Percentiles rank a stretch among this genome's conserved stretches.
These are phyloP conservation scores for Tilletiopsis washingtonensis DNA, from an alignment of 1,284 basidiomycete genomes.

Conservation along the genomic window DNA sequence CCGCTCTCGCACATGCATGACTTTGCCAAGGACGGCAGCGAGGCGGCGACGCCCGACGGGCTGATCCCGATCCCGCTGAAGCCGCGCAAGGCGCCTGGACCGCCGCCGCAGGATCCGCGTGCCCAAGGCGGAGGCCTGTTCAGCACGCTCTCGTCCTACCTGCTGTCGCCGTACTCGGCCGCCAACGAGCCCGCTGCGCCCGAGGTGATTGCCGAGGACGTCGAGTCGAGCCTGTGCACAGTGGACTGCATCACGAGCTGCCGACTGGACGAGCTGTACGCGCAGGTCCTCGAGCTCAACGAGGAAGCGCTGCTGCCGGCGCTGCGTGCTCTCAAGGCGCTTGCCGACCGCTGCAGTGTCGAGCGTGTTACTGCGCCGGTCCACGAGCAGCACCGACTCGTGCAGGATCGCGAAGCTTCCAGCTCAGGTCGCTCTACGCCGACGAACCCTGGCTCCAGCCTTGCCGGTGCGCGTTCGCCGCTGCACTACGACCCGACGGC, in stretches of 20 bases:
- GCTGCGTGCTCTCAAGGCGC: slow-evolving; percentile 73
- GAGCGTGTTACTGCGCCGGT: slow-evolving; percentile 51
- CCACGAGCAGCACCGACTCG: neutral
- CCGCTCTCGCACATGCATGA: slow-evolving; percentile 94
- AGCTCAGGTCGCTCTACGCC: slow-evolving; percentile 10
- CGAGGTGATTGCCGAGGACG: slow-evolving; percentile 65
- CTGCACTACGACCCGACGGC: slow-evolving; percentile 89
- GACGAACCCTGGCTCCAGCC: neutral
- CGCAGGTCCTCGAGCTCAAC: slow-evolving; percentile 70
- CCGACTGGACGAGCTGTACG: slow-evolving; percentile 85
- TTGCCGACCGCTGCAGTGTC: slow-evolving; percentile 77
- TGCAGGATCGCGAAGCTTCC: neutral
- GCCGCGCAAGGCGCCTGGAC: slow-evolving; percentile 73
- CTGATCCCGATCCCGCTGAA: slow-evolving; percentile 33
- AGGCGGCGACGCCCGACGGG: neutral
- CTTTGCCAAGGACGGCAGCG: slow-evolving; percentile 52
- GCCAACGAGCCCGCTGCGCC: slow-evolving; percentile 63
- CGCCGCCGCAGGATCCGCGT: slow-evolving; percentile 70
- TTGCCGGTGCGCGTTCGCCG: slow-evolving; percentile 16
- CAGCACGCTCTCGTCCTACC: slow-evolving; percentile 88
- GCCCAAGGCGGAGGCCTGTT: slow-evolving; percentile 77
- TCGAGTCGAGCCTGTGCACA: slow-evolving; percentile 88
- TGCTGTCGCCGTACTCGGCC: slow-evolving; percentile 83
- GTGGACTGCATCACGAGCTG: slow-evolving; percentile 93
- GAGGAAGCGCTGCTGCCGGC: slow-evolving; percentile 64